Conservation (phyloP, 1,139 yeast genomes). For the Geotrichum macrosporum region DNA sequence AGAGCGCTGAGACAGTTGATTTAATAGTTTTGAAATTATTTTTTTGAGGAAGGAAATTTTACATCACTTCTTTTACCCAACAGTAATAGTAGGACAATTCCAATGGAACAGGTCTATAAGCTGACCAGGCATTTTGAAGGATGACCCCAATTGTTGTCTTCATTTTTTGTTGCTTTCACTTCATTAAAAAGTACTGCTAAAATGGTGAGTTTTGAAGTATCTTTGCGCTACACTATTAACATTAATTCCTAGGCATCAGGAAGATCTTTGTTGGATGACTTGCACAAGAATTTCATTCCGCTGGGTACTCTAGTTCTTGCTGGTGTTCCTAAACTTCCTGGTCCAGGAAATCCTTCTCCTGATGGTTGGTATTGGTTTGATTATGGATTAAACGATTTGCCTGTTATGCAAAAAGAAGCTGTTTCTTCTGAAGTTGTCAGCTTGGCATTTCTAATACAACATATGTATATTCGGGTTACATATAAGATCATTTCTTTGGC, state of each 20-base stretch:
- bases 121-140: too few relatives aligned
- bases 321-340: conserved; percentile 41
- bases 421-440: conserved; percentile 41
- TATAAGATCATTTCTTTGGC: conserved; percentile 34
- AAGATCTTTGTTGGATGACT: conserved; percentile 10
- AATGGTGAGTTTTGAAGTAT: too few relatives aligned
- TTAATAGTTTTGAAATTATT: too few relatives aligned
- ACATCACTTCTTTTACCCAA: too few relatives aligned
- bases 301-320: conserved; percentile 48
- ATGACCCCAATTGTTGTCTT: too few relatives aligned
- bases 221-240: too few relatives aligned
- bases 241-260: not conserved
- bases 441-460: conserved; percentile 35
- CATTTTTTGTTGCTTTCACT: too few relatives aligned
- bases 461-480: conserved; percentile 46
- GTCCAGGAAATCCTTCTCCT: conserved; percentile 35
- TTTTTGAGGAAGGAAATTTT: too few relatives aligned
- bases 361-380: conserved; percentile 54
- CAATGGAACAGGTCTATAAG: too few relatives aligned
- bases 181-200: too few relatives aligned
- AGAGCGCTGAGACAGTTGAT: too few relatives aligned
- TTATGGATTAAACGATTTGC: conserved; percentile 30
- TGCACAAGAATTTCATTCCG: conserved; percentile 33
- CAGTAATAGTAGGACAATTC: too few relatives aligned
- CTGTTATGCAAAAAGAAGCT: conserved; percentile 16